Conservation (phyloP, 176 grass and related monocot species). For the Paspalum vaginatum region DNA sequence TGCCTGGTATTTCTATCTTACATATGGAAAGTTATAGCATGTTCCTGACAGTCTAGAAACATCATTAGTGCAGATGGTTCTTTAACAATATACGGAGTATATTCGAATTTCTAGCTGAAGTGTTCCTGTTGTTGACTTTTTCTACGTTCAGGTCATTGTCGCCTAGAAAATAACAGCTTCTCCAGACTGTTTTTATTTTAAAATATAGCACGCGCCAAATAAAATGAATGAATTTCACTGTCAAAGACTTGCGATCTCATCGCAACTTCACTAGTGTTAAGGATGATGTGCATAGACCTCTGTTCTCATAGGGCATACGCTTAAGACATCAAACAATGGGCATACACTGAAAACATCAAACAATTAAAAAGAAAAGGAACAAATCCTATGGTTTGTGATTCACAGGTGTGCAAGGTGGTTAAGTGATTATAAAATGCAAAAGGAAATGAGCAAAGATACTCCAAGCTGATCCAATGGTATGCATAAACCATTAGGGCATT, state of each 20-base stretch:
- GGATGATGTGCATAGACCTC: not conserved
- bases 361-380: not conserved
- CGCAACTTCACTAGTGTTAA: not conserved
- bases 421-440: slow-evolving; percentile 4
- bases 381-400: not conserved
- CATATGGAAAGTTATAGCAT: not conserved
- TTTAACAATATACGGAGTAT: not conserved
- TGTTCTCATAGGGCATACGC: not conserved
- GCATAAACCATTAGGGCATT: slow-evolving; percentile 1
- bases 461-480: not conserved
- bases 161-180: not conserved
- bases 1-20: not conserved
- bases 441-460: slow-evolving; percentile 25
- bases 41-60: slow-evolving; percentile 27
- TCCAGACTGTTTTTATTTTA: not conserved
- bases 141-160: slow-evolving; percentile 5
- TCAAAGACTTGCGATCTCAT: not conserved
- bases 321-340: not conserved
- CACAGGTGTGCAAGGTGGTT: not conserved
- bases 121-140: not conserved
- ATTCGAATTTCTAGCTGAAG: not conserved
- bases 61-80: not conserved
- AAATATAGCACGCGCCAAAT: not conserved
- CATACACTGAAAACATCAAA: not conserved
- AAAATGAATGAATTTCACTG: not conserved